Percentiles rank a stretch among this genome's conserved stretches.
These are phyloP conservation scores for Lactarius psammicola DNA, from an alignment of 768 basidiomycete genomes.

Conservation along the genomic window DNA sequence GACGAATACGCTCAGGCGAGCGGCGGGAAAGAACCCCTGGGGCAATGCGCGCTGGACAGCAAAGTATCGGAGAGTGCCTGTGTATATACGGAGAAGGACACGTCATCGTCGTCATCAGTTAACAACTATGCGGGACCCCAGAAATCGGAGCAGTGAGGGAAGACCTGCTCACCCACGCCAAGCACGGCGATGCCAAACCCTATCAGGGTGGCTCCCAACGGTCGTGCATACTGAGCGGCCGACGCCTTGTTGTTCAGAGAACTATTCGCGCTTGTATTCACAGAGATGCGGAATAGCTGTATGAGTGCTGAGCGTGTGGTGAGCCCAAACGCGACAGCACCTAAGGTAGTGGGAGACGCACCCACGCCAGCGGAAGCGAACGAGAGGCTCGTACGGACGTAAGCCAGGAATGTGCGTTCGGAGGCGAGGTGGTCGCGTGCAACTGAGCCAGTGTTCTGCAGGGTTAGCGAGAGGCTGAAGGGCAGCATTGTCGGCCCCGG, in stretches of 20 bases:
- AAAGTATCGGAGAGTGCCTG: slow-evolving; percentile 43
- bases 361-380: slow-evolving; percentile 52
- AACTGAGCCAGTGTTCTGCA: slow-evolving; percentile 49
- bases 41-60: slow-evolving; percentile 40
- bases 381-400: slow-evolving; percentile 49
- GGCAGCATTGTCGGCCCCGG: slow-evolving; percentile 18
- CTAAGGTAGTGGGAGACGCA: slow-evolving; percentile 30
- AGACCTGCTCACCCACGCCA: slow-evolving; percentile 33
- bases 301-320: slow-evolving; percentile 39
- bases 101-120: neutral
- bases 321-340: neutral
- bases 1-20: slow-evolving; percentile 37
- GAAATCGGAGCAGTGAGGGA: neutral
- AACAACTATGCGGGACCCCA: neutral
- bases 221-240: slow-evolving; percentile 38
- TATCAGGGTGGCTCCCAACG: slow-evolving; percentile 45
- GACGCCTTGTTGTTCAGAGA: slow-evolving; percentile 5
- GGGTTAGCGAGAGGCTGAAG: slow-evolving; percentile 31
- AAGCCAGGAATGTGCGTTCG: slow-evolving; percentile 53
- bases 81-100: neutral
- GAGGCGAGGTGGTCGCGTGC: slow-evolving; percentile 53
- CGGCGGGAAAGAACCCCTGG: slow-evolving; percentile 43
- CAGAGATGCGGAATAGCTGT: slow-evolving; percentile 45
- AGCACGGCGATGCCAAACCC: slow-evolving; percentile 40
- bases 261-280: slow-evolving; percentile 29